Evolutionary conservation across 352 stramenopile species (phyloP).

Genomic region (Globisporangium megalacanthum): DNA sequence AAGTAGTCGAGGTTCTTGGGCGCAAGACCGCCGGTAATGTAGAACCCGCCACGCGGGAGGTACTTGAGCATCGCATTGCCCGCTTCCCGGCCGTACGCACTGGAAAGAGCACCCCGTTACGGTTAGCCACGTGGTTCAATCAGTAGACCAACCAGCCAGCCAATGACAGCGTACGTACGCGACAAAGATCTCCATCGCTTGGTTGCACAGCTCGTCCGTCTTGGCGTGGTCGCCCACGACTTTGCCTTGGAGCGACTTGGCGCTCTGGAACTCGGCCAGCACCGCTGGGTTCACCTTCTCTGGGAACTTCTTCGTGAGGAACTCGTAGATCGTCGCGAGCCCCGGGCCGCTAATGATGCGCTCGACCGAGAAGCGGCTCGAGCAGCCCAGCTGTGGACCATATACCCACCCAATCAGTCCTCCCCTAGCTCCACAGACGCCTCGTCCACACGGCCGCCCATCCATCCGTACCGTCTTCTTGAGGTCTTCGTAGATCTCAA

Average conservation of each 20-base stretch:
- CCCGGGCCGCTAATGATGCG: slow-evolving; percentile 94
- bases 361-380: slow-evolving; percentile 93
- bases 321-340: slow-evolving; percentile 96
- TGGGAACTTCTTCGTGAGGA: slow-evolving; percentile 89
- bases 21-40: slow-evolving; percentile 95
- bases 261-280: slow-evolving; percentile 51
- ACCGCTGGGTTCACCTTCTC: slow-evolving; percentile 81
- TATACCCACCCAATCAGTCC: neutral
- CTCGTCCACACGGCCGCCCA: neutral
- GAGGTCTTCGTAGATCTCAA: slow-evolving; percentile 79
- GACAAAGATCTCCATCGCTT: slow-evolving; percentile 94
- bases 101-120: slow-evolving; percentile 13
- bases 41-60: slow-evolving; percentile 94
- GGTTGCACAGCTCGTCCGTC: slow-evolving; percentile 71
- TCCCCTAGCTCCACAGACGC: neutral
- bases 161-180: slow-evolving; percentile 55
- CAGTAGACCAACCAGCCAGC: neutral
- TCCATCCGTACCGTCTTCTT: slow-evolving; percentile 37
- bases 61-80: slow-evolving; percentile 94
- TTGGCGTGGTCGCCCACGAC: slow-evolving; percentile 89
- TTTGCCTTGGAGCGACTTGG: slow-evolving; percentile 70
- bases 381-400: slow-evolving; percentile 59
- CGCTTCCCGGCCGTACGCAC: slow-evolving; percentile 93
- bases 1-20: slow-evolving; percentile 97
- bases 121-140: neutral